Conservation (phyloP, 2,329 filamentous ascomycete species). For the Cryphonectria nitschkei region DNA sequence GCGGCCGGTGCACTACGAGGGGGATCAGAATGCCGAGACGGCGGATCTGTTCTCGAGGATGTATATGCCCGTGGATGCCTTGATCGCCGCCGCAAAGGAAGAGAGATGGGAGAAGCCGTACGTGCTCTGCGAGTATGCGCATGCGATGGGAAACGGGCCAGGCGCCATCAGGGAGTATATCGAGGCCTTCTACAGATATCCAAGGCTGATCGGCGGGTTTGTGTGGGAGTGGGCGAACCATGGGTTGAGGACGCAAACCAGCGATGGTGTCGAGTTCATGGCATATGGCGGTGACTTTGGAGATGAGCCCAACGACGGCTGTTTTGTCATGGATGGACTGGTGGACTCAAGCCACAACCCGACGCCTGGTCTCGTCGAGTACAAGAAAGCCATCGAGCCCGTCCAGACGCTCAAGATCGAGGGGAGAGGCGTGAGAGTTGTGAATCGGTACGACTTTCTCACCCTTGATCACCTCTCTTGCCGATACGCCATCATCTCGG, state of each 20-base stretch:
- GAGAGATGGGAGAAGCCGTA: constrained; percentile 52
- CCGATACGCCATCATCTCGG: constrained; percentile 46
- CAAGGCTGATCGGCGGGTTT: constrained; percentile 62
- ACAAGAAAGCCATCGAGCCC: constrained; percentile 63
- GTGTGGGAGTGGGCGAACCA: constrained; percentile 66
- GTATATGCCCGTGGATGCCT: constrained; percentile 56
- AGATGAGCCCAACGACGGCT: constrained; percentile 58
- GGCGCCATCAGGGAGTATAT: constrained; percentile 68
- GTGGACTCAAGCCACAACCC: constrained; percentile 52
- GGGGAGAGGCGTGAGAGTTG: constrained; percentile 47
- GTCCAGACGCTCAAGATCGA: constrained; percentile 53
- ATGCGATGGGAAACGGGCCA: constrained; percentile 71
- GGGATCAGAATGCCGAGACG: constrained; percentile 57
- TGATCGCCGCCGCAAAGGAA: constrained; percentile 42
- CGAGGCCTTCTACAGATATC: constrained; percentile 61
- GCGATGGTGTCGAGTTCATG: constrained; percentile 50
- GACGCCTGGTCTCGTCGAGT: constrained; percentile 55
- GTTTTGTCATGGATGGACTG: constrained; percentile 58
- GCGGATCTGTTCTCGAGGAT: constrained; percentile 66
- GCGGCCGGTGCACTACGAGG: constrained; percentile 65
- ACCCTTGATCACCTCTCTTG: constrained; percentile 54
- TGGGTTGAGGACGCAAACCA: constrained; percentile 48
- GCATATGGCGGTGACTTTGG: constrained; percentile 61
- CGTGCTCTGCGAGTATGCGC: constrained; percentile 54
- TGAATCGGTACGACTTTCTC: constrained; percentile 60